A percentile compares a stretch with the other conserved stretches of the same genome.
phyloP scores from a whole-genome alignment of 2,329 filamentous ascomycete genomes.

The Talaromyces albobiverticillius region DNA sequence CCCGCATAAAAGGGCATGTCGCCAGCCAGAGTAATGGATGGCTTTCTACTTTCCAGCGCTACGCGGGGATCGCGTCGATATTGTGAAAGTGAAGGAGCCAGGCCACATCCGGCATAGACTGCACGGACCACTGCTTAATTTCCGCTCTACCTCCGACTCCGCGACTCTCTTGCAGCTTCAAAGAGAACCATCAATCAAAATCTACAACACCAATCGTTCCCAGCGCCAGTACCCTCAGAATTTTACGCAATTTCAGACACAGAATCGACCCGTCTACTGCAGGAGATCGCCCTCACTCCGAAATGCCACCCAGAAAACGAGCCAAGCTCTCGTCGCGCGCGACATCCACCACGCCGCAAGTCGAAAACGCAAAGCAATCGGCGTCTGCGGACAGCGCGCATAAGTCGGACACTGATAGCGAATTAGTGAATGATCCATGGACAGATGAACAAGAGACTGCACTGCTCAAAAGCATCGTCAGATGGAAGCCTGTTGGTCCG shows the following conservation, averaged over 20 bases:
- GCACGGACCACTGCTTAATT: slow-evolving; percentile 31
- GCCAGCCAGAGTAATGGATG: background rate
- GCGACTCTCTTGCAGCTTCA: background rate
- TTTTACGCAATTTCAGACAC: background rate
- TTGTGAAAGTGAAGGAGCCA: slow-evolving; percentile 14
- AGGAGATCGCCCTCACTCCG: background rate
- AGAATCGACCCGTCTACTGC: background rate
- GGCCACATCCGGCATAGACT: slow-evolving; percentile 16
- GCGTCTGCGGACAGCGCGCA: slow-evolving; percentile 28
- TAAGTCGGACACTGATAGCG: slow-evolving; percentile 39
- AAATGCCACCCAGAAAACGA: slow-evolving; percentile 59
- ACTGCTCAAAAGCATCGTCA: slow-evolving; percentile 86
- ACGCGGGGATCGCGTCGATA: slow-evolving; percentile 8
- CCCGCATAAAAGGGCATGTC: background rate
- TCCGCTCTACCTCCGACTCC: slow-evolving; percentile 15
- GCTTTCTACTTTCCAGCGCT: background rate
- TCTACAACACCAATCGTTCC: background rate
- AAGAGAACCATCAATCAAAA: background rate
- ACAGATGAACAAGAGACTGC: slow-evolving; percentile 93
- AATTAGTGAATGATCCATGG: slow-evolving; percentile 71
- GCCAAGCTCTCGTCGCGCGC: slow-evolving; percentile 47
- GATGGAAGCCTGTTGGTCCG: slow-evolving; percentile 91
- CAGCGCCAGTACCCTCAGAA: background rate
- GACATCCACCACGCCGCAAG: slow-evolving; percentile 27
- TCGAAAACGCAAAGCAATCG: slow-evolving; percentile 27